Evolutionary conservation across 805 yeast species (phyloP).

Genomic region (Myxozyma lipomycoides): DNA sequence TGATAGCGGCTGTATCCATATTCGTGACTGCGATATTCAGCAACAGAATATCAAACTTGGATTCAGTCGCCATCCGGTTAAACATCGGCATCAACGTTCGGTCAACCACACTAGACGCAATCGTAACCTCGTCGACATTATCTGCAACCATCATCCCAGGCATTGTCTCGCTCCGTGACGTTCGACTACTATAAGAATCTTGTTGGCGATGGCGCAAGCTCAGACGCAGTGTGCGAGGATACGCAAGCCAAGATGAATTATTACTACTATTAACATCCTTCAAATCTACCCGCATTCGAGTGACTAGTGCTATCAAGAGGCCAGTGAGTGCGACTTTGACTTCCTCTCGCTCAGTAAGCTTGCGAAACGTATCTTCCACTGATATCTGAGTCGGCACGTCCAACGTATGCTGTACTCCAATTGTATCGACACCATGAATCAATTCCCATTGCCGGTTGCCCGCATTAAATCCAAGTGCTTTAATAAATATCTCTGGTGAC

Average conservation of each 20-base stretch:
- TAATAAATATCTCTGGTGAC: background rate
- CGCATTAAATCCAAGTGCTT: constrained; percentile 1
- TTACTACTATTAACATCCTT: background rate
- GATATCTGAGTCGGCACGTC: constrained; percentile 12
- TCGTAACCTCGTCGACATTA: background rate
- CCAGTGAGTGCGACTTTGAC: background rate
- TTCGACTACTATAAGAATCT: constrained; percentile 3
- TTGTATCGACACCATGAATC: constrained; percentile 7
- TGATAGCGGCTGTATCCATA: constrained; percentile 1
- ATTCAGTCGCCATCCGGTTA: background rate
- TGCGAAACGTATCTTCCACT: constrained; percentile 8
- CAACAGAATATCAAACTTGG: constrained; percentile 2
- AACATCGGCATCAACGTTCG: constrained; percentile 8
- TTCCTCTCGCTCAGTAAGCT: background rate
- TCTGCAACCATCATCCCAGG: constrained; percentile 4
- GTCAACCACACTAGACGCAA: constrained; percentile 1
- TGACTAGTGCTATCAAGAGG: constrained; percentile 1
- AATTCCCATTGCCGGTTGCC: constrained; percentile 10
- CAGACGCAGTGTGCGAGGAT: constrained; percentile 5
- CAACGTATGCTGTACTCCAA: constrained; percentile 4
- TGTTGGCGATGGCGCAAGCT: background rate
- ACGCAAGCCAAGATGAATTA: constrained; percentile 3
- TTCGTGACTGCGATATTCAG: constrained; percentile 9
- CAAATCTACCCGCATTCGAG: constrained; percentile 5
- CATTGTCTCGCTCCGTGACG: constrained; percentile 2